These are phyloP conservation scores for Trichophyton verrucosum DNA, from an alignment of 2,329 filamentous ascomycete species.

Conservation along the genomic window DNA sequence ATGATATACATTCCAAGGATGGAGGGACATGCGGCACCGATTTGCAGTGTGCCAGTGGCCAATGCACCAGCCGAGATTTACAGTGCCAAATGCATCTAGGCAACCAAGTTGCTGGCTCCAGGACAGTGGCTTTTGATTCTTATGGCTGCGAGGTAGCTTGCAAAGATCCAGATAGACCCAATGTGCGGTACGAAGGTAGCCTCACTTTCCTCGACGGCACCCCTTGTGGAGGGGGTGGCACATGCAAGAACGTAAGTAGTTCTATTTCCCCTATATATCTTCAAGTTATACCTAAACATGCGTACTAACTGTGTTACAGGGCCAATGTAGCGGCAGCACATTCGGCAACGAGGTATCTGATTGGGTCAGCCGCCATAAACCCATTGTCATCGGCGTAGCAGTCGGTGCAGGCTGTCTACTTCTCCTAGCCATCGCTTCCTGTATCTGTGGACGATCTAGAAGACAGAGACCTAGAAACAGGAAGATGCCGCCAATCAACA, in stretches of 20 bases:
- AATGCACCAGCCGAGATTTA: conserved; percentile 82
- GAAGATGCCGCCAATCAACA: conserved; percentile 13
- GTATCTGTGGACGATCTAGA: conserved; percentile 48
- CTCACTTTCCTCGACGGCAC: conserved; percentile 88
- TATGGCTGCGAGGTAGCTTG: conserved; percentile 67
- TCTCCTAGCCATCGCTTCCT: conserved; percentile 55
- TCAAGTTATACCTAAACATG: neutral
- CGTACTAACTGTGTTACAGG: conserved; percentile 30
- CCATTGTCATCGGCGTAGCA: conserved; percentile 69
- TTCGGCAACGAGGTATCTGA: conserved; percentile 56
- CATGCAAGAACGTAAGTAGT: conserved; percentile 53
- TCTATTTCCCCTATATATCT: neutral
- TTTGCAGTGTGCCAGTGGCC: conserved; percentile 74
- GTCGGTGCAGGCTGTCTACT: conserved; percentile 60
- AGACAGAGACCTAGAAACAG: conserved; percentile 24
- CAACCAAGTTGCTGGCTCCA: conserved; percentile 56
- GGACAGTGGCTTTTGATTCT: conserved; percentile 65
- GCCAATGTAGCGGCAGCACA: conserved; percentile 59
- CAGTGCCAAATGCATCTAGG: conserved; percentile 84
- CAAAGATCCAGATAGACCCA: conserved; percentile 53
- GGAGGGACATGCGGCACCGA: conserved; percentile 56
- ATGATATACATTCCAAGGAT: conserved; percentile 56
- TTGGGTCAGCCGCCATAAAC: conserved; percentile 67
- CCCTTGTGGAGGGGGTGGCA: conserved; percentile 64
- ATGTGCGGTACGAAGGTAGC: conserved; percentile 57